phyloP scores from a whole-genome alignment of 164 flowering plant species.

The Stephania yunnanensis region DNA sequence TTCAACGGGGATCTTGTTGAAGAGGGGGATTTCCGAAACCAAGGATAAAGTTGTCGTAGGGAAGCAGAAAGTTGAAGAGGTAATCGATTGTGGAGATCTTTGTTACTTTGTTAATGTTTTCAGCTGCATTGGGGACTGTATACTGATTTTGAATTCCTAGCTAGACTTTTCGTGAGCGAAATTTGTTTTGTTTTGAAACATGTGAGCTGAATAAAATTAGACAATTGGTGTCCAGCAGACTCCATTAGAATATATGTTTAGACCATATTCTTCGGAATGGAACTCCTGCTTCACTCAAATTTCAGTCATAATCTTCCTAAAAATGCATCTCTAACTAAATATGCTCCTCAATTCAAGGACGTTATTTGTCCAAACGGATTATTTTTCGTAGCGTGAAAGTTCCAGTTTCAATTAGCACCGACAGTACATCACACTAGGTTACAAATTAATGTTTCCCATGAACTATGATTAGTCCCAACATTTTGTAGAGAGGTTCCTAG shows the following conservation, averaged over 20 bases:
- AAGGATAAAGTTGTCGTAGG: slow-evolving; percentile 85
- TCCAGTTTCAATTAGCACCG: background rate
- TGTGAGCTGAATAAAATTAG: background rate
- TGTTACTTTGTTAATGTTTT: background rate
- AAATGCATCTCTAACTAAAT: too few relatives aligned
- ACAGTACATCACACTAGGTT: background rate
- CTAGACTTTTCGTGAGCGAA: background rate
- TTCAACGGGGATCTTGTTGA: slow-evolving; percentile 59
- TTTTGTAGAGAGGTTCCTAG: background rate
- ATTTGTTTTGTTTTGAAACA: background rate
- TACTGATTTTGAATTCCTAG: background rate
- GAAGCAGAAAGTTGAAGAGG: slow-evolving; percentile 91
- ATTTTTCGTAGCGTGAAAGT: too few relatives aligned
- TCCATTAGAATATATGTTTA: too few relatives aligned
- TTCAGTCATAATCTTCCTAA: too few relatives aligned
- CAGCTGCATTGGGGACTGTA: background rate
- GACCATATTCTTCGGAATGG: too few relatives aligned
- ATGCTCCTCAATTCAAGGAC: too few relatives aligned
- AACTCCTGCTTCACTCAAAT: too few relatives aligned
- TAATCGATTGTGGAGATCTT: slow-evolving; percentile 12
- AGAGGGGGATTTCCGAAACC: slow-evolving; percentile 75
- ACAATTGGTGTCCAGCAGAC: too few relatives aligned
- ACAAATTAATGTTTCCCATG: background rate
- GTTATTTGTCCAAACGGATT: too few relatives aligned
- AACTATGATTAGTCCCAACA: background rate